phyloP scores from a whole-genome alignment of 768 basidiomycete genomes.

The Boletus sensibilis region DNA sequence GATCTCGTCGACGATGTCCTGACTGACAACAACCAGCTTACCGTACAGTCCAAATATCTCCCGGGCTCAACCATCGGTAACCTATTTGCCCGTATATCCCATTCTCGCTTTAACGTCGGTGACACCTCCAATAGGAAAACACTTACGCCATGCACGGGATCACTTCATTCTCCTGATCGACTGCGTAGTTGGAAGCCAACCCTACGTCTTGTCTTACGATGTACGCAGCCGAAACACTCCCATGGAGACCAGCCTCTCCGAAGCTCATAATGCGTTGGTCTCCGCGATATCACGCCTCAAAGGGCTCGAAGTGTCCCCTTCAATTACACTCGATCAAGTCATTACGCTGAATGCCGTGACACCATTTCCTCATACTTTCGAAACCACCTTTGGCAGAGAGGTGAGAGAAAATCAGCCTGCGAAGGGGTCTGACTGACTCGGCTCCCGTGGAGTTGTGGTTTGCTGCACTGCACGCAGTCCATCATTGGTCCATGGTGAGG shows the following conservation, averaged over 20 bases:
- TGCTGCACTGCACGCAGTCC: conserved; percentile 79
- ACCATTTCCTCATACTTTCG: conserved; percentile 69
- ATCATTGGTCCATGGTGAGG: conserved; percentile 88
- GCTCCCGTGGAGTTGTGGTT: conserved; percentile 68
- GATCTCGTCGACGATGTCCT: conserved; percentile 68
- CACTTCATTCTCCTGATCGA: conserved; percentile 73
- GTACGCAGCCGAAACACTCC: conserved; percentile 74
- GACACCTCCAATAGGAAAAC: conserved; percentile 59
- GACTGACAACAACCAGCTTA: conserved; percentile 67
- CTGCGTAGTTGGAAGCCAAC: conserved; percentile 44
- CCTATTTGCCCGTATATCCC: conserved; percentile 2
- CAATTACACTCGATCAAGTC: conserved; percentile 49
- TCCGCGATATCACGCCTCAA: conserved; percentile 58
- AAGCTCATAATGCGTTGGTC: conserved; percentile 56
- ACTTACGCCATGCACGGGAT: conserved; percentile 81
- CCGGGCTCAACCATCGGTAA: conserved; percentile 88
- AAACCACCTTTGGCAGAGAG: conserved; percentile 83
- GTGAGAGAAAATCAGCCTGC: conserved; percentile 34
- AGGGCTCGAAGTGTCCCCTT: conserved; percentile 42
- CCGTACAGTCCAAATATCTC: conserved; percentile 63
- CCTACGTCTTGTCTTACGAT: conserved; percentile 71
- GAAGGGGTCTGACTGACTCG: conserved; percentile 1
- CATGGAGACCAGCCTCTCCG: conserved; percentile 68
- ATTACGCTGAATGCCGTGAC: conserved; percentile 79
- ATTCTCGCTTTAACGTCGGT: not conserved